Conservation (phyloP, 768 basidiomycete species). For the Kwoniella sp. region DNA sequence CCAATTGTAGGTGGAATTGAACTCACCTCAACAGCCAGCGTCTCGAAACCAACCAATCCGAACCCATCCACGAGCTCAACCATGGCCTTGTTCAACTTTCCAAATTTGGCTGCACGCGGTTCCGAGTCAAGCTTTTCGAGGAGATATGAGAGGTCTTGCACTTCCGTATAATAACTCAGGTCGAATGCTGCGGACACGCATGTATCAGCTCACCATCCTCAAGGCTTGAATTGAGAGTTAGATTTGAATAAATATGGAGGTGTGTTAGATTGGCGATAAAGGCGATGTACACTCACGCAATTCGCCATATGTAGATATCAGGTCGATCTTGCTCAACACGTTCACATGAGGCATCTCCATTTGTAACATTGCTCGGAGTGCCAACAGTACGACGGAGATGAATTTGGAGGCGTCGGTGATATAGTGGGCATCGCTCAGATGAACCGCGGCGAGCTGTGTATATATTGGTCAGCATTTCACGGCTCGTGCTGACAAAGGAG, state of each 20-base stretch:
- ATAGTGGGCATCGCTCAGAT: conserved; percentile 95
- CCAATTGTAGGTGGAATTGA: neutral
- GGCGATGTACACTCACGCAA: conserved; percentile 65
- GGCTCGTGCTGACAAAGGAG: too few relatives aligned
- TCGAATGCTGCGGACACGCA: conserved; percentile 73
- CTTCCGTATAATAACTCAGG: conserved; percentile 96
- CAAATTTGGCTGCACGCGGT: conserved; percentile 68
- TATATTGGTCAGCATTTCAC: neutral
- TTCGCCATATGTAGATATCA: conserved; percentile 86
- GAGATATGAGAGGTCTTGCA: conserved; percentile 89
- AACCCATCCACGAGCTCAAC: conserved; percentile 93
- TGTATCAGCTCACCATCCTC: neutral
- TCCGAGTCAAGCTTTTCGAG: conserved; percentile 67
- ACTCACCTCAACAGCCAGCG: conserved; percentile 87
- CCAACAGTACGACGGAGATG: conserved; percentile 85
- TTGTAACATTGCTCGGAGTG: conserved; percentile 95
- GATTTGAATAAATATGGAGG: neutral
- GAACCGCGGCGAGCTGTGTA: conserved; percentile 81
- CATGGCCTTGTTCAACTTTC: conserved; percentile 82
- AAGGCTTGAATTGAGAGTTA: neutral
- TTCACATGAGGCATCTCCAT: conserved; percentile 98
- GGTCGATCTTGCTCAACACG: conserved; percentile 91
- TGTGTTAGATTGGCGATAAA: neutral
- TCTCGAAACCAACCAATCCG: conserved; percentile 91
- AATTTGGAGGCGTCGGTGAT: conserved; percentile 96